A percentile compares a stretch with the other conserved stretches of the same genome.
Conservation (phyloP, 352 stramenopile species). For the Globisporangium iwayamae region DNA sequence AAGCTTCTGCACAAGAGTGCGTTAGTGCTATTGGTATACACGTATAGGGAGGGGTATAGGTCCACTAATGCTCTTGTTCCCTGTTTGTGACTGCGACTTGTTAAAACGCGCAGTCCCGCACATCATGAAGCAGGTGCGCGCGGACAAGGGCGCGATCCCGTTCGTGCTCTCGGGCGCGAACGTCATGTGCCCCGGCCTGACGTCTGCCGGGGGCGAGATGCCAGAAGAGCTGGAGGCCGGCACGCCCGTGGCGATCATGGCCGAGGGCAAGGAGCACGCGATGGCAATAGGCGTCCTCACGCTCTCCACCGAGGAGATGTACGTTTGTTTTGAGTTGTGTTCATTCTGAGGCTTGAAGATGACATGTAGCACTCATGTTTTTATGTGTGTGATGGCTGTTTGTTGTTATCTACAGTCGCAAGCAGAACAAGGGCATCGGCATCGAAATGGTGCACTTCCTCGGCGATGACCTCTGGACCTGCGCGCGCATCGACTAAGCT, state of each 20-base stretch:
- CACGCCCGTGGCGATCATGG: conserved; percentile 93
- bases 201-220: conserved; percentile 93
- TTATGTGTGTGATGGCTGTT: neutral
- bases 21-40: neutral
- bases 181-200: conserved; percentile 98
- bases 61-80: neutral
- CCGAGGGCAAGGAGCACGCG: conserved; percentile 96
- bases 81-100: neutral
- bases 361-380: too few species aligned
- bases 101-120: conserved; percentile 57
- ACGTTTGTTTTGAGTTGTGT: conserved; percentile 17
- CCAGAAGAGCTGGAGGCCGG: conserved; percentile 80
- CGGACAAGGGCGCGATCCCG: conserved; percentile 97
- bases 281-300: conserved; percentile 96
- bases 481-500: conserved; percentile 69
- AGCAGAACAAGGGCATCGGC: conserved; percentile 95
- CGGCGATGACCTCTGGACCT: conserved; percentile 95
- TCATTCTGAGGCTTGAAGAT: conserved; percentile 6
- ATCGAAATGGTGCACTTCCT: conserved; percentile 97
- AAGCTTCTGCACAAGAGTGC: conserved; percentile 93
- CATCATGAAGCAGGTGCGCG: conserved; percentile 92
- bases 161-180: conserved; percentile 97
- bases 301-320: conserved; percentile 97
- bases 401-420: conserved; percentile 46
- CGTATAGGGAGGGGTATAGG: neutral